Evolutionary conservation across 225 moss, liverwort and hornwort species (phyloP), one percentile per base, ranked within the genome.

Genomic region (Neckera pumila): DNA sequence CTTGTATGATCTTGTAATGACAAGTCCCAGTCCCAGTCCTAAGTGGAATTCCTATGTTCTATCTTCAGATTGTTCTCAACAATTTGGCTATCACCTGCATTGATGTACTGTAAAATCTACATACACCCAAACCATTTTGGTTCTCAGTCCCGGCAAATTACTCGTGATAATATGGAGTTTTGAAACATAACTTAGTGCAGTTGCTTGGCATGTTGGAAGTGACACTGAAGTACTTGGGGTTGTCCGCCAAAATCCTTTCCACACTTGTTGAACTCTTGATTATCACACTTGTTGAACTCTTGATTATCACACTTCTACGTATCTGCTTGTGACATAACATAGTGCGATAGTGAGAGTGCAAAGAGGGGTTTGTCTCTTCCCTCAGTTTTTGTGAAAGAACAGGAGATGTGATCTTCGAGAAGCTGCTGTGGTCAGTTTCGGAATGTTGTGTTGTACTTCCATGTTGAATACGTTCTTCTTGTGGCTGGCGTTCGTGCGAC

Each of bases 381-480:
- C 30, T 54, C 56, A 1, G 36, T 21, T 31, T 42, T 56, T 53
- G 56, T 22, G 84, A 28, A 21, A 21, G 40, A 51, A 38, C 51
- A 45, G 12, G 57, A 79, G 40, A 67, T 33, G 65, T 33, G 79
- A 85, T 26, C 34, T 13, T 33, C 43, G 18, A 66, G 62, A 38
- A 76, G 56, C 31, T 23, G 43, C 11, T 7, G 53, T 40, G 38
- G 43, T 89, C 79, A 92, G 61, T 42, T 78, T 58, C 86, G 34
- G 64, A 67, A 70, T 49, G 82, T 59, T 83, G 88, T 28, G 40
- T 54, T 56, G 8, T 7, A 31, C 58, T 85, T 85, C 90, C 88
- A 93, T 73, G 90, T 93, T 86, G 92, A 87, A 72, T 90, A 87
- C 59, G 89, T 75, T 70, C 85, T 90, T 88, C 92, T 89, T 84